These are phyloP conservation scores for Musa beccarii DNA, from an alignment of 176 grass and related monocot species.

Conservation along the genomic window DNA sequence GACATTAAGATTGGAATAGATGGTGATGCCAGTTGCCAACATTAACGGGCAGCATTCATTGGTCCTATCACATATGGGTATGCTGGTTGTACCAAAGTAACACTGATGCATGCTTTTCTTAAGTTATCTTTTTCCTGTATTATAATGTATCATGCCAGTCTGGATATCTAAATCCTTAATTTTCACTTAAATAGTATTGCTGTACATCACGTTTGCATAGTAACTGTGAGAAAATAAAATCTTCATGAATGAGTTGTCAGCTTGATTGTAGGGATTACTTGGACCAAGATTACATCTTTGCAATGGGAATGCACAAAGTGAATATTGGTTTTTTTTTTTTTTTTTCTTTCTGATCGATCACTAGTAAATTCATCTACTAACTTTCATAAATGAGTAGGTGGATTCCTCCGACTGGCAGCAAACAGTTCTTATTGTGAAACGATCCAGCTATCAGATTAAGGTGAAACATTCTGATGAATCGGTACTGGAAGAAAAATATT, in stretches of 20 bases:
- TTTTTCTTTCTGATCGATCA: not conserved
- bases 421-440: slow-evolving; percentile 38
- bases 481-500: slow-evolving; percentile 74
- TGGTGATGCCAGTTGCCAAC: too few relatives aligned
- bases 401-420: slow-evolving; percentile 53
- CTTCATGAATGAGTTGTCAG: not conserved
- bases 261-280: not conserved
- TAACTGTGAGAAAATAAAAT: not conserved
- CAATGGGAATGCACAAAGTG: not conserved
- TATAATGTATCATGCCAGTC: too few relatives aligned
- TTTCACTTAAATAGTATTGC: too few relatives aligned
- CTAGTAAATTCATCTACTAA: not conserved
- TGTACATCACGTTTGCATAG: too few relatives aligned
- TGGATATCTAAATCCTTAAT: too few relatives aligned
- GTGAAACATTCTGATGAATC: slow-evolving; percentile 23
- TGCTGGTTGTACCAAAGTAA: too few relatives aligned
- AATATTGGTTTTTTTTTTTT: not conserved
- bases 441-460: slow-evolving; percentile 50
- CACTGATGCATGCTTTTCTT: too few relatives aligned
- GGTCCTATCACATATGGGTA: too few relatives aligned
- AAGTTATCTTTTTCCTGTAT: too few relatives aligned
- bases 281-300: not conserved
- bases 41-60: too few relatives aligned
- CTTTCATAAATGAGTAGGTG: slow-evolving; percentile 1
- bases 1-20: too few relatives aligned